A percentile compares a stretch with the other conserved stretches of the same genome.
These are phyloP conservation scores for Aspergillus piperis DNA, from an alignment of 2,329 filamentous ascomycete species.

Conservation along the genomic window DNA sequence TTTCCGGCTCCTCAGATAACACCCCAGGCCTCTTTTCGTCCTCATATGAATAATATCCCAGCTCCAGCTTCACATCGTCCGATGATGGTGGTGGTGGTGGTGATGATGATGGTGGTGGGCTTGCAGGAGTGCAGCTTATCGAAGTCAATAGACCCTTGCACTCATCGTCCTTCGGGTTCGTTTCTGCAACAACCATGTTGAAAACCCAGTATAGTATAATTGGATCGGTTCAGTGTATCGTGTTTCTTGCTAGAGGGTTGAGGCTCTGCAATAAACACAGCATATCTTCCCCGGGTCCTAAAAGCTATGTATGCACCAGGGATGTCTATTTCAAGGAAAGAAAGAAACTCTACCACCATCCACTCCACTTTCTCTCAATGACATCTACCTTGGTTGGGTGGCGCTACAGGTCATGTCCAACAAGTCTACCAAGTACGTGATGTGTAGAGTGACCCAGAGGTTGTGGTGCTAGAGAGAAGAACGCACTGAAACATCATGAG, in stretches of 20 bases:
- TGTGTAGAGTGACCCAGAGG: neutral
- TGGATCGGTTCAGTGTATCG: neutral
- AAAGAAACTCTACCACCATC: neutral
- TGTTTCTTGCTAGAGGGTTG: neutral
- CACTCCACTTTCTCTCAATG: neutral
- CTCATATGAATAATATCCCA: neutral
- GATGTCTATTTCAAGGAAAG: neutral
- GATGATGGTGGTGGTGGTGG: no score
- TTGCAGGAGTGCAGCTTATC: neutral
- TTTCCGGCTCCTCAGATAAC: neutral
- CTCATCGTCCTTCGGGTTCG: neutral
- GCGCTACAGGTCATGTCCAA: neutral
- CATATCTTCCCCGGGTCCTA: neutral
- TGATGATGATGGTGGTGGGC: neutral
- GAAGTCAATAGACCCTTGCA: neutral
- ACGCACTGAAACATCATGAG: neutral
- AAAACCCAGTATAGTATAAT: neutral
- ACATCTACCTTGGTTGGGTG: neutral
- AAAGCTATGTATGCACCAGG: neutral
- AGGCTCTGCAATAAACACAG: neutral
- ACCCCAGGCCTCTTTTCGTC: conserved; percentile 6
- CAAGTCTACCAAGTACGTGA: neutral
- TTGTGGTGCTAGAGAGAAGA: neutral
- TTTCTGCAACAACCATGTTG: neutral
- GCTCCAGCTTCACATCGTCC: neutral